Evolutionary conservation across 805 yeast genomes (phyloP).

Genomic region (Hyphopichia homilentoma): DNA sequence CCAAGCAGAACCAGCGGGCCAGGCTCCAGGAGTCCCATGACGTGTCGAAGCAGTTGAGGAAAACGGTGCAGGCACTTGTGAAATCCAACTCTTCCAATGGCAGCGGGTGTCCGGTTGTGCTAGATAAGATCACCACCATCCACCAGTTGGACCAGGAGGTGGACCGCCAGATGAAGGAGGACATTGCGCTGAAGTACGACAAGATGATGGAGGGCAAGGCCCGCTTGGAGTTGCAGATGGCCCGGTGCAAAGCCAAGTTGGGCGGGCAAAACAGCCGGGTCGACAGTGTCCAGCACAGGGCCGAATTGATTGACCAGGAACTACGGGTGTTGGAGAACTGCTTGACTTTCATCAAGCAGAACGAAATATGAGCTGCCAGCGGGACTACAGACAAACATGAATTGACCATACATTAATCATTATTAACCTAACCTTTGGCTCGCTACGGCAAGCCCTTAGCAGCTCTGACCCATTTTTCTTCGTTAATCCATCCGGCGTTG

Average conservation of each 20-base stretch:
- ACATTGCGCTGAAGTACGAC: slow-evolving; percentile 28
- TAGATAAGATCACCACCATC: slow-evolving; percentile 38
- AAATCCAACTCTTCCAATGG: slow-evolving; percentile 20
- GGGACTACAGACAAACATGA: neutral
- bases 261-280: slow-evolving; percentile 1
- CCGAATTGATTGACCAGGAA: slow-evolving; percentile 70
- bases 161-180: slow-evolving; percentile 31
- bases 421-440: neutral
- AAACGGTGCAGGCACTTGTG: slow-evolving; percentile 19
- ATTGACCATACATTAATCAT: neutral
- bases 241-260: slow-evolving; percentile 3
- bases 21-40: slow-evolving; percentile 23
- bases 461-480: slow-evolving; percentile 67
- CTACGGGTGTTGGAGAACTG: slow-evolving; percentile 67
- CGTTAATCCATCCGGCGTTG: slow-evolving; percentile 81
- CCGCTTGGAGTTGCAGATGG: slow-evolving; percentile 20
- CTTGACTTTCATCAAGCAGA: slow-evolving; percentile 16
- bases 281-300: slow-evolving; percentile 29
- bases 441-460: slow-evolving; percentile 35
- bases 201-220: slow-evolving; percentile 19
- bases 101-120: slow-evolving; percentile 11
- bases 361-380: slow-evolving; percentile 1
- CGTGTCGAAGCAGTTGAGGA: slow-evolving; percentile 22
- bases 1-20: slow-evolving; percentile 30
- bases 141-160: slow-evolving; percentile 37